Evolutionary conservation across 169 alveolate species (phyloP), one percentile per base, ranked within the genome.

Genomic region (Cryptosporidium bovis): DNA sequence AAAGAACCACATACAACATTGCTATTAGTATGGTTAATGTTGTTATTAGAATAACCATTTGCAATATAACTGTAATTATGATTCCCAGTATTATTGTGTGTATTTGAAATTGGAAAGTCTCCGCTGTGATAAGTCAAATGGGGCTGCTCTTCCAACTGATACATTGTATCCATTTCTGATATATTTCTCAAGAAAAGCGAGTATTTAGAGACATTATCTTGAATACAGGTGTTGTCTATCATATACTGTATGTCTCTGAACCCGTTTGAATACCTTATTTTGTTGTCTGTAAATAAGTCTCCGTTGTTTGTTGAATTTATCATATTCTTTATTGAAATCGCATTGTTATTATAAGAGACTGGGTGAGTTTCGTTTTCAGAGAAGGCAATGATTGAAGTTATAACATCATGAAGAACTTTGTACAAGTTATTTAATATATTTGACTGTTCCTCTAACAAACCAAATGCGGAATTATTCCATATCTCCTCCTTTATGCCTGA

Each of bases 401-500:
- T 34, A n/a, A 69, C 16, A 46, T 69, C 83, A 18, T 69, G 56
- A 44, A 69, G 13, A 24, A 69, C 66, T 27, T 53, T 69, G 2
- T 31, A 51, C 40, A 69, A 20, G 3, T 31, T 5, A 8, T 56
- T 53, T 51, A 69, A 53, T 13, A 24, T 31, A 2, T 51, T 66
- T n/a, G 4, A 16, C 24, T 69, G 83, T 2, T 36, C 83, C 29
- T 69, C 83, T 33, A 36, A 33, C 10, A 56, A 34, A 4, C 83
- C 83, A 24, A 31, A 34, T 16, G 83, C 20, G 2, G 66, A 51
- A 56, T 51, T 51, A 16, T 64, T 31, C 83, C 83, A 69, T 31
- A 69, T 69, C 53, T 69, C 83, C 20, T 69, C 56, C 8, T 51
- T 69, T n/a, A 53, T 69, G 2, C 67, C 10, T 6, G 34, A 24